Percentiles rank a stretch among this genome's conserved stretches.
phyloP scores from a whole-genome alignment of 176 grass and related monocot genomes.

The Oryza longistaminata region DNA sequence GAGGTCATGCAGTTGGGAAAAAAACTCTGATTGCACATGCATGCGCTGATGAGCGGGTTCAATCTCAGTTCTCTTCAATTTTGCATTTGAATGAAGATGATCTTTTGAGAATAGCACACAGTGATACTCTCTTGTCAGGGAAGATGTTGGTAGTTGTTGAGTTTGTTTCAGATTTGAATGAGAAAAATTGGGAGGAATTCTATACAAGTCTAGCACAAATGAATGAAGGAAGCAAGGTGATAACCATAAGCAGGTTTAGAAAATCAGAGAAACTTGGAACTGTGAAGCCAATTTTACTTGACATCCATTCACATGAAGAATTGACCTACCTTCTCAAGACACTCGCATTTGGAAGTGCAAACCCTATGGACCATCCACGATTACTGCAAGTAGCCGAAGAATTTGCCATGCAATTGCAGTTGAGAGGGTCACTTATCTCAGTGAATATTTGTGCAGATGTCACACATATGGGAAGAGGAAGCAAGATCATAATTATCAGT shows the following conservation, averaged over 20 bases:
- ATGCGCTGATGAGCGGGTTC: background rate
- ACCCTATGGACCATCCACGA: background rate
- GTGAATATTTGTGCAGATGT: background rate
- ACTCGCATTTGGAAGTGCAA: background rate
- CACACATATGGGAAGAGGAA: conserved; percentile 10
- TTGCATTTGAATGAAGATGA: background rate
- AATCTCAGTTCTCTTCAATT: background rate
- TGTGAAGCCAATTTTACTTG: background rate
- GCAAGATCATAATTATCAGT: conserved; percentile 39
- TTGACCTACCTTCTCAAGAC: background rate
- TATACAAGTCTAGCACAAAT: background rate
- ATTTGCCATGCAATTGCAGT: background rate
- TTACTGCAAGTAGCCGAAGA: background rate
- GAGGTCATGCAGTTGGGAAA: background rate
- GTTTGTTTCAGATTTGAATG: background rate
- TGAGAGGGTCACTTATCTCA: background rate
- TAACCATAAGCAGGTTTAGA: background rate
- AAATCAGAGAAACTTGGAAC: background rate
- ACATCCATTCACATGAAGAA: background rate
- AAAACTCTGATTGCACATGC: background rate
- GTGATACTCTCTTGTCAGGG: background rate
- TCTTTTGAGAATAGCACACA: background rate
- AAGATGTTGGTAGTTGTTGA: background rate
- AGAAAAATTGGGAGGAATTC: background rate
- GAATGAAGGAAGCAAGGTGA: background rate